These are phyloP conservation scores for Lipomyces anomalus DNA, from an alignment of 805 yeast genomes.

Conservation along the genomic window DNA sequence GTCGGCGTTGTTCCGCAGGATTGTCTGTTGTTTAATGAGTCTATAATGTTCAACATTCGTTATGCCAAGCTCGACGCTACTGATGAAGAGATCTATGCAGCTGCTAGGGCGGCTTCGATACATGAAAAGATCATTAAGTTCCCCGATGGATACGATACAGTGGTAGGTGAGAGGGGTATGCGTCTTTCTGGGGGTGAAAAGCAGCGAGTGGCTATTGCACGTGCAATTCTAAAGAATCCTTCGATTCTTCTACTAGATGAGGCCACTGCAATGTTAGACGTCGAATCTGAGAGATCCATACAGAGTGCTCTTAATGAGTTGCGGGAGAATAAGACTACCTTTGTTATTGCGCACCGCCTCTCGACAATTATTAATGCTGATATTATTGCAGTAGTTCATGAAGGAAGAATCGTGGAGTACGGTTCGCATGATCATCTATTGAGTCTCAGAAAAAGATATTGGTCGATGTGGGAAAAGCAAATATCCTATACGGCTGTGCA, in stretches of 20 bases:
- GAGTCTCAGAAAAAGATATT: slow-evolving; percentile 14
- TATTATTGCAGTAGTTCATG: slow-evolving; percentile 43
- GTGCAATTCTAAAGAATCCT: slow-evolving; percentile 52
- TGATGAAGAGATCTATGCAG: slow-evolving; percentile 52
- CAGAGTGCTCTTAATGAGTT: slow-evolving; percentile 41
- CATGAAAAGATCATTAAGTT: slow-evolving; percentile 33
- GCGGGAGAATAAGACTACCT: slow-evolving; percentile 39
- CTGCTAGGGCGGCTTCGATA: slow-evolving; percentile 57
- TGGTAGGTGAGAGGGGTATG: slow-evolving; percentile 51
- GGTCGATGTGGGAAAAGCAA: slow-evolving; percentile 16
- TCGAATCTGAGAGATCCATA: slow-evolving; percentile 54
- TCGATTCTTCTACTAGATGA: slow-evolving; percentile 52
- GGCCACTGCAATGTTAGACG: slow-evolving; percentile 61
- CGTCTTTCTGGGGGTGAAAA: slow-evolving; percentile 63
- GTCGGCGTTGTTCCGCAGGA: slow-evolving; percentile 91
- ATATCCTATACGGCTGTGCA: too few relatives aligned
- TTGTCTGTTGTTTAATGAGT: slow-evolving; percentile 79
- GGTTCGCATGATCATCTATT: slow-evolving; percentile 31
- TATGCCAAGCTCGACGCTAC: slow-evolving; percentile 64
- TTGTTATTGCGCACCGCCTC: slow-evolving; percentile 48
- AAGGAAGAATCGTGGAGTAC: slow-evolving; percentile 42
- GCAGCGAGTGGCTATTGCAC: slow-evolving; percentile 56
- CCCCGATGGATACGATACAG: slow-evolving; percentile 52
- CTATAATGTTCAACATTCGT: slow-evolving; percentile 70
- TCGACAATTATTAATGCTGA: slow-evolving; percentile 47